phyloP scores from a whole-genome alignment of 1,284 basidiomycete species.

The Apiotrichum veenhuisii region DNA sequence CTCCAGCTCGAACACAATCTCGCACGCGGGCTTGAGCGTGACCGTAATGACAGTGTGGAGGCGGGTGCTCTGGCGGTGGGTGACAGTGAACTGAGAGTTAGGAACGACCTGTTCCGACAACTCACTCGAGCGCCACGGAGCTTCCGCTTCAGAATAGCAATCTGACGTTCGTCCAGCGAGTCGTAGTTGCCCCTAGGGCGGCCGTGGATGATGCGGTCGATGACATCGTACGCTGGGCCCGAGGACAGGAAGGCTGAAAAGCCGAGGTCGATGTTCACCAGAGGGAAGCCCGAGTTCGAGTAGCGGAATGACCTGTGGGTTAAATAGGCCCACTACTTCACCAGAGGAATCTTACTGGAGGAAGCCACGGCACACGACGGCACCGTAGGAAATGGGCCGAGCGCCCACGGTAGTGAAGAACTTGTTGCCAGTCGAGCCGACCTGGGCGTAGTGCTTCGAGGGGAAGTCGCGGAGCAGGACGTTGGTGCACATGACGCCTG shows the following conservation, averaged over 20 bases:
- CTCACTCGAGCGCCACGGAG: conserved; percentile 35
- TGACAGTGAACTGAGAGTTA: conserved; percentile 32
- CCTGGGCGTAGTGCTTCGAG: conserved; percentile 37
- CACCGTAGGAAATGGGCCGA: conserved; percentile 35
- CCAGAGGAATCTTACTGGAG: conserved; percentile 42
- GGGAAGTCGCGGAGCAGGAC: conserved; percentile 42
- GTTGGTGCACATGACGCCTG: conserved; percentile 41
- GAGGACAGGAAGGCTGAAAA: conserved; percentile 45
- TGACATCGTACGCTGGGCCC: conserved; percentile 41
- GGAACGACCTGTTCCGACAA: not conserved
- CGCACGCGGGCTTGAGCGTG: conserved; percentile 28
- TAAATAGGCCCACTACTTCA: not conserved
- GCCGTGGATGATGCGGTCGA: conserved; percentile 30
- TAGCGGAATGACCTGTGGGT: conserved; percentile 40
- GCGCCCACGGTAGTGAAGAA: conserved; percentile 39
- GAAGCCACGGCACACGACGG: conserved; percentile 43
- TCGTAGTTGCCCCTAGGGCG: conserved; percentile 14
- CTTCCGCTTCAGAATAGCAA: conserved; percentile 30
- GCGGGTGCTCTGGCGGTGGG: conserved; percentile 33
- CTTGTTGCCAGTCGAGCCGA: conserved; percentile 39
- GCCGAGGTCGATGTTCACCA: conserved; percentile 42
- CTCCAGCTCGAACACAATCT: conserved; percentile 35
- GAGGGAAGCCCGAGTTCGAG: conserved; percentile 31
- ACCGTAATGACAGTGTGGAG: conserved; percentile 37
- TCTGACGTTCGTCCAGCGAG: conserved; percentile 19